These are phyloP conservation scores for Thielaviopsis musarum DNA, from an alignment of 2,329 filamentous ascomycete species.

Conservation along the genomic window DNA sequence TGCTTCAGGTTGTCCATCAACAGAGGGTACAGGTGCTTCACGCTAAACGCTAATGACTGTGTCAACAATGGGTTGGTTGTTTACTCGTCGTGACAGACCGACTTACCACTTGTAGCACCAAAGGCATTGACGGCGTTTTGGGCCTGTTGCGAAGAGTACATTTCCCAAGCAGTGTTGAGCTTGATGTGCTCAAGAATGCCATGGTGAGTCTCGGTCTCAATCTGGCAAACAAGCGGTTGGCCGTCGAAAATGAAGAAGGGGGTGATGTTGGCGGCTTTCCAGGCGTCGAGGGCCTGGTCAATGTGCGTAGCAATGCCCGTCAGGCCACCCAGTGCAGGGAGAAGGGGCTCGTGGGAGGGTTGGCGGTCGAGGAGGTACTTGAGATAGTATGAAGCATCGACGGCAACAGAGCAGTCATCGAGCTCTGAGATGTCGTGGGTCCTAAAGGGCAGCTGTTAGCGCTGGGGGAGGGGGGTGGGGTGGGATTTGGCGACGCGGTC, in stretches of 20 bases:
- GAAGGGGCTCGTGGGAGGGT: slow-evolving; percentile 66
- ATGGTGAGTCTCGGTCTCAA: slow-evolving; percentile 49
- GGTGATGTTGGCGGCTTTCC: slow-evolving; percentile 52
- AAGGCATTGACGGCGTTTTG: slow-evolving; percentile 74
- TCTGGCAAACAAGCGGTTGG: slow-evolving; percentile 59
- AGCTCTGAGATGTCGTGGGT: slow-evolving; percentile 51
- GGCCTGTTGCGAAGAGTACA: slow-evolving; percentile 70
- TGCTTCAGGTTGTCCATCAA: slow-evolving; percentile 58
- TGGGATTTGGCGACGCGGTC: background rate
- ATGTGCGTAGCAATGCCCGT: slow-evolving; percentile 65
- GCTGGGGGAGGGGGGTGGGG: background rate
- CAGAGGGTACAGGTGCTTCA: slow-evolving; percentile 58
- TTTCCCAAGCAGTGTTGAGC: slow-evolving; percentile 66
- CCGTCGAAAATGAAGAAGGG: slow-evolving; percentile 89
- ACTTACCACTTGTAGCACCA: slow-evolving; percentile 54
- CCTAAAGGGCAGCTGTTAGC: slow-evolving; percentile 19
- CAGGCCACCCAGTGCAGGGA: slow-evolving; percentile 76
- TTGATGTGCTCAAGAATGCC: slow-evolving; percentile 49
- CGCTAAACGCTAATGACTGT: slow-evolving; percentile 38
- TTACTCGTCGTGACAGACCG: background rate
- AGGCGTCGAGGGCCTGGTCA: slow-evolving; percentile 55
- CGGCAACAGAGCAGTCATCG: slow-evolving; percentile 57
- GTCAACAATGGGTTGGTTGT: background rate
- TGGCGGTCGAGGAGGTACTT: slow-evolving; percentile 55
- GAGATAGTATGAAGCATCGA: slow-evolving; percentile 85